Evolutionary conservation across 2,329 filamentous ascomycete species (phyloP), one percentile per base, ranked within the genome.

Genomic region (Purpureocillium takamizusanense): DNA sequence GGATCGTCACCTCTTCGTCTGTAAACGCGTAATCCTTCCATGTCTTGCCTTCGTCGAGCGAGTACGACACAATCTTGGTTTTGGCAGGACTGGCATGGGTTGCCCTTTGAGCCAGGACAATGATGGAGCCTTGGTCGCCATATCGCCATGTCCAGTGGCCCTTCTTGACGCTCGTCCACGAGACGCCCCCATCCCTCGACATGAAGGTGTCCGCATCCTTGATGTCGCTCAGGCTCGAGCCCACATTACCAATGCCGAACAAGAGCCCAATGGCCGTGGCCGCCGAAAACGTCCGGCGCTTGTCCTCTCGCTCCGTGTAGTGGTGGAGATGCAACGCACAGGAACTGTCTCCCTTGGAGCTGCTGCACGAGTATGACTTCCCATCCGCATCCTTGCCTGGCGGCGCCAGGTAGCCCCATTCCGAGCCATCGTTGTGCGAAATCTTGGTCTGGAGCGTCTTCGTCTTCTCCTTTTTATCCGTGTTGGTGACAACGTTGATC

Each of bases 321-420:
- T 90, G 86, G 57, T 98, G 94, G 29, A 99, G 72, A 59, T 99
- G 88, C 40, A 99, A 70, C 4, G 86, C 83, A 57, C 94, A 98
- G 39, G 81, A 74, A 15, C 78, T 69, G 33, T 62, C 69, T 53
- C 80, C 76, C 30, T 68, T 65, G 17, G 64, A 63, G 43, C 70
- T 70, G 36, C 67, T 72, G 65, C 92, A 97, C 11, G 66, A 60
- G 53, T 83, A 94, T 2, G 68, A 59, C 50, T 90, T 85, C 48
- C 77, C 79, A 23, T 92, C 78, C 1, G 74, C 68, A 49, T 90
- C 81, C 48, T 78, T 75, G 29, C 62, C 53, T 0, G 88, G 90
- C n/a, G 87, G 81, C 10, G 77, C 62, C 9, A 98, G 64, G 45
- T 80, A 78, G 21, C 70, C 71, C 92, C 92, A 98, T 55, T 89